Evolutionary conservation across 306 rosid genomes (phyloP).

Genomic region (Dalbergia cochinchinensis): DNA sequence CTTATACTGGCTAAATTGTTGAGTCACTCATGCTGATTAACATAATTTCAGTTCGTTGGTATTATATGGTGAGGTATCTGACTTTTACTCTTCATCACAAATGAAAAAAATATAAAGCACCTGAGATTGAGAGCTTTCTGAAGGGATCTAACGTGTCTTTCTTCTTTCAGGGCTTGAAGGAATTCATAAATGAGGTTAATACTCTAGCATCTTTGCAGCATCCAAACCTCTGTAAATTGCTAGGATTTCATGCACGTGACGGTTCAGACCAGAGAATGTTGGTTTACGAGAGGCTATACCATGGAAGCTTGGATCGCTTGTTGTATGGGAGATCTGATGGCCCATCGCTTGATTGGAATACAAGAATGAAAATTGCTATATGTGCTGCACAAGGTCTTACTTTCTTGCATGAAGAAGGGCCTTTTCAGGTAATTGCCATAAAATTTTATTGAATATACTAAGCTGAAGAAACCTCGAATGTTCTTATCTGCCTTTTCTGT

Average conservation of each 20-base stretch:
- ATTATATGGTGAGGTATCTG: neutral
- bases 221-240: constrained; percentile 95
- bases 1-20: constrained; percentile 14
- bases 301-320: constrained; percentile 91
- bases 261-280: constrained; percentile 81
- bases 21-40: neutral
- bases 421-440: constrained; percentile 81
- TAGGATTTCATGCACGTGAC: constrained; percentile 94
- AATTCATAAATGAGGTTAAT: constrained; percentile 80
- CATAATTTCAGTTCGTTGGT: neutral
- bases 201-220: constrained; percentile 89
- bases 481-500: constrained; percentile 29
- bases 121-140: constrained; percentile 7
- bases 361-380: constrained; percentile 91
- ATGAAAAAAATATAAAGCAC: neutral
- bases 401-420: constrained; percentile 99
- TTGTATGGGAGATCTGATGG: constrained; percentile 92
- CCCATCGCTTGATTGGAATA: constrained; percentile 95
- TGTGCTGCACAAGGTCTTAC: constrained; percentile 98
- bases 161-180: constrained; percentile 82
- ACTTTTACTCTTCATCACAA: neutral
- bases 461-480: neutral
- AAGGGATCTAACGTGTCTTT: constrained; percentile 29
- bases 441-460: constrained; percentile 7
- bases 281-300: constrained; percentile 91